These are phyloP conservation scores for Zasmidium citrigriseum DNA, from an alignment of 2,329 filamentous ascomycete genomes.

Conservation along the genomic window DNA sequence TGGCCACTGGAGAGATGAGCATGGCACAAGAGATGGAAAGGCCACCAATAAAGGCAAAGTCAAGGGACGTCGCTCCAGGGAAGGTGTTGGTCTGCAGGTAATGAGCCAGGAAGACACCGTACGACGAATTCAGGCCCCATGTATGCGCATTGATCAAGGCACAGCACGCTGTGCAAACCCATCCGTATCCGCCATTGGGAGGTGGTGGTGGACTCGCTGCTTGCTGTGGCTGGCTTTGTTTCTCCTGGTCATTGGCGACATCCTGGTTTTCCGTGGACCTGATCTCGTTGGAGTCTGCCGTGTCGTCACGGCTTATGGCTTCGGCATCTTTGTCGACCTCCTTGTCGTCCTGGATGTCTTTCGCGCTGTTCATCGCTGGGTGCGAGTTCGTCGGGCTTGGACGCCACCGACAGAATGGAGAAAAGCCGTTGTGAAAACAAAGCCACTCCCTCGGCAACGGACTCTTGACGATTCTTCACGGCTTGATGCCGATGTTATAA, in stretches of 20 bases:
- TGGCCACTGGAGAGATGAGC: slow-evolving; percentile 68
- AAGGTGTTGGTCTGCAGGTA: slow-evolving; percentile 69
- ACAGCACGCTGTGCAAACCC: slow-evolving; percentile 53
- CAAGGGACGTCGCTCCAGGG: slow-evolving; percentile 62
- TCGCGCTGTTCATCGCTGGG: not conserved
- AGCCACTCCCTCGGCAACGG: not conserved
- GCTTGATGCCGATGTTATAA: too few relatives aligned
- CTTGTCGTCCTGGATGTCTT: not conserved
- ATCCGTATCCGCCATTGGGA: slow-evolving; percentile 61
- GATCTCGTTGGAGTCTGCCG: not conserved
- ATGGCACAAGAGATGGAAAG: slow-evolving; percentile 67
- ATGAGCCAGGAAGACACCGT: slow-evolving; percentile 74
- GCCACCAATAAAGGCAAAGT: slow-evolving; percentile 77
- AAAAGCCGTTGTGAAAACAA: not conserved
- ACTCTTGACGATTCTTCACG: too few relatives aligned
- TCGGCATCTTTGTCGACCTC: not conserved
- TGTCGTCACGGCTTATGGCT: not conserved
- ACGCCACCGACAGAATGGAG: not conserved
- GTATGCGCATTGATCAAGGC: slow-evolving; percentile 50
- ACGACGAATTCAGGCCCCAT: slow-evolving; percentile 50
- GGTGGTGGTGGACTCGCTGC: slow-evolving; percentile 8
- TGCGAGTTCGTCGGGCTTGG: not conserved
- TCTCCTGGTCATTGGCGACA: not conserved
- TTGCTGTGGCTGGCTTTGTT: slow-evolving; percentile 1
- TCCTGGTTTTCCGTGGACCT: not conserved